These are phyloP conservation scores for Tilletia caries DNA, from an alignment of 1,284 basidiomycete genomes.

Conservation along the genomic window DNA sequence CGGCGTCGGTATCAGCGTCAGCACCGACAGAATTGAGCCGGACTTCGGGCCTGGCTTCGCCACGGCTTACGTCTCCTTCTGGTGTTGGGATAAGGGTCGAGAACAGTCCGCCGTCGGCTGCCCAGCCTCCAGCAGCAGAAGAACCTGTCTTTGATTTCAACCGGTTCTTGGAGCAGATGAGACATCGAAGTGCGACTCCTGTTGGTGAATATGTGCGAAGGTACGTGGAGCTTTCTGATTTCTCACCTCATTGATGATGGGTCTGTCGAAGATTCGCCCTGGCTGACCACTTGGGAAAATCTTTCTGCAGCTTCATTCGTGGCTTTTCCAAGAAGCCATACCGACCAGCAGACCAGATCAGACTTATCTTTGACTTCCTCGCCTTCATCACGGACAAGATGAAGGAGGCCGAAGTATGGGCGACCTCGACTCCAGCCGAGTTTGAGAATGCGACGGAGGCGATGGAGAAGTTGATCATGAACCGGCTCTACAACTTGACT, in stretches of 20 bases:
- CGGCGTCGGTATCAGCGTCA: no score
- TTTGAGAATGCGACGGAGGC: slow-evolving; percentile 97
- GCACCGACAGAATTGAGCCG: background rate
- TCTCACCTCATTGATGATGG: background rate
- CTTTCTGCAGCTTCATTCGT: slow-evolving; percentile 43
- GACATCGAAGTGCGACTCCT: slow-evolving; percentile 45
- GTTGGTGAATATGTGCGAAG: slow-evolving; percentile 51
- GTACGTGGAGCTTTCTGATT: background rate
- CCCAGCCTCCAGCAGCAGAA: background rate
- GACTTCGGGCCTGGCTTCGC: background rate
- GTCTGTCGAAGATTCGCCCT: background rate
- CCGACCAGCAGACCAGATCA: slow-evolving; percentile 47
- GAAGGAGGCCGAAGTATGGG: slow-evolving; percentile 45
- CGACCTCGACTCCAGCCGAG: slow-evolving; percentile 64
- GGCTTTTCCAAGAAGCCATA: slow-evolving; percentile 53
- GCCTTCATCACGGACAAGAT: slow-evolving; percentile 50
- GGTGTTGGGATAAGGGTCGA: background rate
- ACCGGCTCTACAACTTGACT: slow-evolving; percentile 69
- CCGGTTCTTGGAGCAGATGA: slow-evolving; percentile 53
- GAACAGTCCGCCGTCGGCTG: background rate
- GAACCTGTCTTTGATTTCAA: slow-evolving; percentile 47
- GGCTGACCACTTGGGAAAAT: background rate
- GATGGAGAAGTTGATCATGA: slow-evolving; percentile 99
- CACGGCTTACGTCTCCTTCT: background rate
- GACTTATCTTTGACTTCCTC: slow-evolving; percentile 53